A percentile compares a stretch with the other conserved stretches of the same genome.
Conservation (phyloP, 2,329 filamentous ascomycete species). For the Boeremia exigua region DNA sequence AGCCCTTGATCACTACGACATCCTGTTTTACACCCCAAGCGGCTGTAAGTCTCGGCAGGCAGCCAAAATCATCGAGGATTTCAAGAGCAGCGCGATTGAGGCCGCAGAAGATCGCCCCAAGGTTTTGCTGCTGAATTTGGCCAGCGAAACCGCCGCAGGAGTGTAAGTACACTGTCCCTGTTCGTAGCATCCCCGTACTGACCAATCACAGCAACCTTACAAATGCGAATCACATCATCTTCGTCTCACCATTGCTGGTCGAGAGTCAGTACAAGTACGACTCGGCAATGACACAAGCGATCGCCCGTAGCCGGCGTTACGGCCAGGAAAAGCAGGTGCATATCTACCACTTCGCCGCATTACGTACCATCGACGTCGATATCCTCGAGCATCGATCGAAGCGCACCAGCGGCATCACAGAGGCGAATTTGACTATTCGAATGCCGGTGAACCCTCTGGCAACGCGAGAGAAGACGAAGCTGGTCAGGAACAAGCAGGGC, state of each 20-base stretch:
- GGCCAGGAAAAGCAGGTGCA: constrained; percentile 64
- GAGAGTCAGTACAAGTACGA: constrained; percentile 61
- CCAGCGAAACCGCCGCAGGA: constrained; percentile 64
- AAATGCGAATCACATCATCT: constrained; percentile 69
- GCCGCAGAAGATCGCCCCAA: constrained; percentile 43
- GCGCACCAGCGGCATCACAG: constrained; percentile 30
- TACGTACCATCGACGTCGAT: constrained; percentile 66
- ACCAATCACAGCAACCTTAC: constrained; percentile 61
- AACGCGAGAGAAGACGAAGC: constrained; percentile 26
- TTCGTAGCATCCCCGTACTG: not conserved
- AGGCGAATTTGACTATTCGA: not conserved
- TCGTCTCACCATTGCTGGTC: constrained; percentile 62
- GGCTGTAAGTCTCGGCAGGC: constrained; percentile 16
- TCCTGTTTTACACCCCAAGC: constrained; percentile 24
- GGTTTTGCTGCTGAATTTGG: constrained; percentile 64
- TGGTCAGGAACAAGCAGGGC: constrained; percentile 25
- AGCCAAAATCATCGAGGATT: constrained; percentile 34
- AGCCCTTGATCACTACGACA: constrained; percentile 23
- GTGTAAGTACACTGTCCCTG: constrained; percentile 51
- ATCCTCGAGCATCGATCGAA: constrained; percentile 54
- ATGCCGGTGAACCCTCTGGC: constrained; percentile 9
- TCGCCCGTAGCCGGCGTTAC: constrained; percentile 65
- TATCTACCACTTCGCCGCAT: constrained; percentile 77
- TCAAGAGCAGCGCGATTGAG: constrained; percentile 28
- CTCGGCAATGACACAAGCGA: constrained; percentile 66